Base-by-base conservation (phyloP, 352 stramenopile species). In the Globisporangium yorkense region DNA sequence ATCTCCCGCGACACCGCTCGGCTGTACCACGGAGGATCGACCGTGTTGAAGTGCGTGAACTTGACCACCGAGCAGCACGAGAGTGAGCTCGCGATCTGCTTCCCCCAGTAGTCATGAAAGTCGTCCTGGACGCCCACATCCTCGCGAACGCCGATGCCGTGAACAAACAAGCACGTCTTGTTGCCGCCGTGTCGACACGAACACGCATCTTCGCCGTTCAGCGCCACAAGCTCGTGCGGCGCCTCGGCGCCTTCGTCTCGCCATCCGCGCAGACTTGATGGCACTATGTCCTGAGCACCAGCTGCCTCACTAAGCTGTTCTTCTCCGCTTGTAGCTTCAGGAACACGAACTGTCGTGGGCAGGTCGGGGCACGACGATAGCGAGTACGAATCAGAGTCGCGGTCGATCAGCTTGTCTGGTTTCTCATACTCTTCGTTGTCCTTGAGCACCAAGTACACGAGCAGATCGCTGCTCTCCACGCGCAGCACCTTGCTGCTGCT, bases 141-240 rank as follows among this genome's bases (percentile, higher is more conserved):
- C 3, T 65, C 44, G 46, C 53, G 43, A 2, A 73, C 60, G 16
- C 68, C 73, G 10, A 82, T 70, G n/a, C 73, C 73, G 53, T 82
- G 73, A 4, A 79, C 54, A 45, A 82, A 77, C 45, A 82, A 29
- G 37, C 73, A 82, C 39, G 62, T 68, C 44, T 75, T 78, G 27
- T 52, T 52, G 13, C 29, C 35, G 12, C 54, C 54, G 46, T 59
- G 21, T 1, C 16, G 15, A 18, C 54, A 59, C 9, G 43, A 13
- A 20, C 44, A 47, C 9, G 41, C 33, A 39, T 10, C 27, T 24
- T 21, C 18, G 9, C 39, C 40, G 9, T 27, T 7, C 33, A 37
- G 33, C 9, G 33, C 12, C 33, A 37, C 33, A 37, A 37, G 0
- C 9, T 37, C 33, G 33, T 37, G 5, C 6, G 33, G 33, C 33